Evolutionary conservation across 352 stramenopile genomes (phyloP).

Genomic region (Globisporangium ultimum): DNA sequence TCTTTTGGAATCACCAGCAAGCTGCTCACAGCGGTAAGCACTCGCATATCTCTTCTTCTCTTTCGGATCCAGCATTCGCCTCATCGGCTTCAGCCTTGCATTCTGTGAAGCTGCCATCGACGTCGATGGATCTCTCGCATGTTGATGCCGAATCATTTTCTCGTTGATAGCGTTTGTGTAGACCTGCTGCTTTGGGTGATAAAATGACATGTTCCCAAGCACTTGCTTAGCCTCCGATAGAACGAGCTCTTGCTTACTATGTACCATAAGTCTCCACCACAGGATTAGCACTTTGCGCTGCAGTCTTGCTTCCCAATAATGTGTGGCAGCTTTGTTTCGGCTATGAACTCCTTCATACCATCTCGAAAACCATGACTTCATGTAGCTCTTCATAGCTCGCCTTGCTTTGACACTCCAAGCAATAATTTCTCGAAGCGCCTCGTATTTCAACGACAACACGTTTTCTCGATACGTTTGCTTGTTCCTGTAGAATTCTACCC

Average conservation of each 20-base stretch:
- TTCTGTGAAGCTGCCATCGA: constrained; percentile 2
- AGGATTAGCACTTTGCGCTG: constrained; percentile 15
- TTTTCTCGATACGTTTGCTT: not conserved
- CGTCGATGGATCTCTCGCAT: too few species aligned
- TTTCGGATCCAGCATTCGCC: constrained; percentile 36
- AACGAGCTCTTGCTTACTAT: constrained; percentile 50
- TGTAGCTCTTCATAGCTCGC: not conserved
- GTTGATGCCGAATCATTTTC: not conserved
- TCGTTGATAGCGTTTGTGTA: constrained; percentile 17
- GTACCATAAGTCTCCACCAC: constrained; percentile 46
- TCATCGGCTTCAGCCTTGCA: constrained; percentile 20
- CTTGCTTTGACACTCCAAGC: not conserved
- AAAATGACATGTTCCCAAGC: constrained; percentile 33
- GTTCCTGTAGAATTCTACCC: not conserved
- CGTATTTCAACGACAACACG: not conserved
- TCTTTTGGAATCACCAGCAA: too few species aligned
- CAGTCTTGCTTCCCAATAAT: constrained; percentile 17
- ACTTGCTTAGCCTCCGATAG: constrained; percentile 32
- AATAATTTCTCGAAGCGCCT: constrained; percentile 4
- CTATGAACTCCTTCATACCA: constrained; percentile 1
- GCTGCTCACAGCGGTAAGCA: too few species aligned
- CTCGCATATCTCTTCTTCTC: constrained; percentile 22
- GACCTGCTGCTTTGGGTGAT: constrained; percentile 27
- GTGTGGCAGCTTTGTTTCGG: constrained; percentile 2
- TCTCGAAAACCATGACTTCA: constrained; percentile 9